Percentiles rank a stretch among this genome's conserved stretches.
These are phyloP conservation scores for Yarrowia sp. DNA, from an alignment of 805 yeast genomes.

Conservation along the genomic window DNA sequence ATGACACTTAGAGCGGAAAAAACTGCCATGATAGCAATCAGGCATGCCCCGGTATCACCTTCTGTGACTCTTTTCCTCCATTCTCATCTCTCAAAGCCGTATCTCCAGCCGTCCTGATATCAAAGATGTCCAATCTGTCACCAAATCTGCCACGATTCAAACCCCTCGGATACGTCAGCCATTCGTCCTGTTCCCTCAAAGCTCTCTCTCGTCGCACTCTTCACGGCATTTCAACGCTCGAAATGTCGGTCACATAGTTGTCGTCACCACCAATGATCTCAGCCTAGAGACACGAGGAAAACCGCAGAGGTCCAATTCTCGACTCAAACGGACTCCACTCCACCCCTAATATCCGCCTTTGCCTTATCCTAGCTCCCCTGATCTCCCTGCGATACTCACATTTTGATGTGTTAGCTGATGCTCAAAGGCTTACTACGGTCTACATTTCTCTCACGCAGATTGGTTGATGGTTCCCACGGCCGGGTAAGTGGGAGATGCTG, in stretches of 20 bases:
- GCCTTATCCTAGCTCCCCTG: background rate
- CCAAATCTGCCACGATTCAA: too few species aligned
- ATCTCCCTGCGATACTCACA: slow-evolving; percentile 3
- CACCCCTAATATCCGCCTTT: background rate
- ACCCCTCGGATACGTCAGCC: too few species aligned
- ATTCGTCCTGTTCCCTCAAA: background rate
- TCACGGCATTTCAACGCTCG: background rate
- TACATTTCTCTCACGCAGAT: slow-evolving; percentile 25
- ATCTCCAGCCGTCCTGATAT: too few species aligned
- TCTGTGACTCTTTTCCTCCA: too few species aligned
- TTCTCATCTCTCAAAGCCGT: too few species aligned
- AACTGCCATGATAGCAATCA: too few species aligned
- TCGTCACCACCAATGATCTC: background rate
- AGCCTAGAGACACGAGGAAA: background rate
- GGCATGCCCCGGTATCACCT: too few species aligned
- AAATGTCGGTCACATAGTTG: background rate
- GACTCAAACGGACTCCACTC: background rate
- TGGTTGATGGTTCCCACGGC: slow-evolving; percentile 11
- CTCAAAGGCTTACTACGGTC: slow-evolving; percentile 25
- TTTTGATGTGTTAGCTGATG: slow-evolving; percentile 26
- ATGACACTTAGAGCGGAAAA: too few species aligned
- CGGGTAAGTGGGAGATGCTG: slow-evolving; percentile 13
- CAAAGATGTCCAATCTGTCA: too few species aligned
- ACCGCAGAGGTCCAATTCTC: background rate
- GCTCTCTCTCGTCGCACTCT: background rate